Evolutionary conservation across 2,329 filamentous ascomycete genomes (phyloP).

Genomic region (Aspergillus fumigatus): DNA sequence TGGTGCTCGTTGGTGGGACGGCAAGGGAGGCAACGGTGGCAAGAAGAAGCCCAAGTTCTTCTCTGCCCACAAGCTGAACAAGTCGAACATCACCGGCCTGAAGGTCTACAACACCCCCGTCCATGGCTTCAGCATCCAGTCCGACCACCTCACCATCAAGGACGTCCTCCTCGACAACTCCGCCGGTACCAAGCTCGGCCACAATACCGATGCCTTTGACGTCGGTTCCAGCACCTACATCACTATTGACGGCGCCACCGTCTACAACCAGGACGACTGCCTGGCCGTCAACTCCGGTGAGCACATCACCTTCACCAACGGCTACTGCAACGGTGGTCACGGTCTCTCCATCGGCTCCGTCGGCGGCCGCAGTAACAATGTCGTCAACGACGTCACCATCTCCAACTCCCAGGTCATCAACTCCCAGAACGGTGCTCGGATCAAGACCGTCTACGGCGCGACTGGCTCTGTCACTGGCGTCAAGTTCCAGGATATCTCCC

Average conservation of each 20-base stretch:
- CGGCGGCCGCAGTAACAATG: constrained; percentile 54
- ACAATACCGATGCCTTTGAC: constrained; percentile 50
- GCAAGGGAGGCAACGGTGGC: constrained; percentile 56
- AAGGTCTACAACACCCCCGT: constrained; percentile 36
- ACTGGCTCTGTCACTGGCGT: constrained; percentile 51
- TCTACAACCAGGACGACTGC: constrained; percentile 59
- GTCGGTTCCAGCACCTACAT: constrained; percentile 42
- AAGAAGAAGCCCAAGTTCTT: constrained; percentile 65
- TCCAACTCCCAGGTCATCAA: constrained; percentile 45
- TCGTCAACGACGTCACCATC: constrained; percentile 51
- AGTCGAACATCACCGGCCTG: constrained; percentile 30
- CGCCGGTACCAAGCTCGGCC: constrained; percentile 43
- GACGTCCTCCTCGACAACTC: constrained; percentile 56
- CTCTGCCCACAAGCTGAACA: constrained; percentile 38
- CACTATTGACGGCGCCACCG: constrained; percentile 47
- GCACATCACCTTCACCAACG: constrained; percentile 28
- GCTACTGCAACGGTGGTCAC: constrained; percentile 37
- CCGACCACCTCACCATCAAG: constrained; percentile 49
- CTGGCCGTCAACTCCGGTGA: constrained; percentile 55
- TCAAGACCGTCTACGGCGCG: constrained; percentile 53
- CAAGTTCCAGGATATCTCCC: constrained; percentile 51
- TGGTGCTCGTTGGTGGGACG: constrained; percentile 58
- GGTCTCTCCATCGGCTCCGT: constrained; percentile 58
- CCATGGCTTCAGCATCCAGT: constrained; percentile 36
- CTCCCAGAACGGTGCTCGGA: constrained; percentile 54